A percentile compares a stretch with the other conserved stretches of the same genome.
Conservation (phyloP, 768 basidiomycete species). For the Tylopilus sp. region DNA sequence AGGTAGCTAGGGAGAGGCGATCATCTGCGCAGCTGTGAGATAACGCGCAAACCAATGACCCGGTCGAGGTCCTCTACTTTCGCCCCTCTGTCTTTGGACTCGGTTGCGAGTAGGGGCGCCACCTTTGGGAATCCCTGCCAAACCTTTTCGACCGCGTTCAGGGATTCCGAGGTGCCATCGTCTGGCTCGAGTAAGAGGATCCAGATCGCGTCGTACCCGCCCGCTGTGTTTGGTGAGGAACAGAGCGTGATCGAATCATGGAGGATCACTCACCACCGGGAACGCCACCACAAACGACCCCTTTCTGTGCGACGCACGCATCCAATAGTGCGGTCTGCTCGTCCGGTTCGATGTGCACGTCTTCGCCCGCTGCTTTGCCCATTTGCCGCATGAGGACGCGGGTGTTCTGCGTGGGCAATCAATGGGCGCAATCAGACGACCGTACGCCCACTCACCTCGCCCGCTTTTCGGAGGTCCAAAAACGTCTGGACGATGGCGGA, state of each 20-base stretch:
- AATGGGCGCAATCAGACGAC: neutral
- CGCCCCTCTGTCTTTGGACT: constrained; percentile 66
- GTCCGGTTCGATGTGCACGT: constrained; percentile 86
- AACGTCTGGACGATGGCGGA: constrained; percentile 54
- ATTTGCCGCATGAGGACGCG: constrained; percentile 80
- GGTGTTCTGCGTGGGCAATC: constrained; percentile 51
- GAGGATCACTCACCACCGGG: constrained; percentile 73
- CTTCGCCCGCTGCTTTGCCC: constrained; percentile 57
- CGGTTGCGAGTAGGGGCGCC: constrained; percentile 66
- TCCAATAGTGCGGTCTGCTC: constrained; percentile 85
- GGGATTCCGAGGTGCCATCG: constrained; percentile 46
- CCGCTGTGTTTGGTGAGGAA: constrained; percentile 51
- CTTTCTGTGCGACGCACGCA: constrained; percentile 68
- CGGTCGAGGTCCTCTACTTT: constrained; percentile 57
- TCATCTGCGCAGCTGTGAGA: constrained; percentile 29
- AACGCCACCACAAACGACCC: constrained; percentile 92
- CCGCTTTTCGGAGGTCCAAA: constrained; percentile 50
- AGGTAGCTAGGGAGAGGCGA: neutral
- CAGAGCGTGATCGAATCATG: neutral
- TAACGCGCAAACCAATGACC: constrained; percentile 52
- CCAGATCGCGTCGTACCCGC: constrained; percentile 97
- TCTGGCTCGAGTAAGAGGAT: constrained; percentile 72
- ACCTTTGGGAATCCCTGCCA: constrained; percentile 66
- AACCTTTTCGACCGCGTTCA: constrained; percentile 59
- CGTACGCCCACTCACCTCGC: constrained; percentile 45